These are phyloP conservation scores for Paecilomyces formosus DNA, from an alignment of 2,329 filamentous ascomycete genomes.

Conservation along the genomic window DNA sequence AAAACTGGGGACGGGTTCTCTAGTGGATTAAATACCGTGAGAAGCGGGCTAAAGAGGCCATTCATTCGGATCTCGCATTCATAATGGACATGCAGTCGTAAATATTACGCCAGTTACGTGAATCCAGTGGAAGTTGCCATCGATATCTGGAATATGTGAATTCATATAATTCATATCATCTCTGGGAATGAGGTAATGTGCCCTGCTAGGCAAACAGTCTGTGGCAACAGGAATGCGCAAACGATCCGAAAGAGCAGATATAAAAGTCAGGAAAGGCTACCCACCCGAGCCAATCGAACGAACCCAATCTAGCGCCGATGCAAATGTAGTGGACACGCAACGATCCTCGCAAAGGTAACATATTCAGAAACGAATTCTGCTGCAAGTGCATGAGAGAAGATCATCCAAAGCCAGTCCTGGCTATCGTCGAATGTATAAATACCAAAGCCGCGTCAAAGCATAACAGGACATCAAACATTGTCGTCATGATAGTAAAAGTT, in stretches of 20 bases:
- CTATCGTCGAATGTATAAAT: background rate
- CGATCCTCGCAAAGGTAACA: background rate
- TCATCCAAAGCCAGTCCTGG: background rate
- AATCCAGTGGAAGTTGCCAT: background rate
- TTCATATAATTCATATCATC: background rate
- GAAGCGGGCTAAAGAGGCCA: background rate
- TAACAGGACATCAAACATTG: conserved; percentile 47
- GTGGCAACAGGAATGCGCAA: background rate
- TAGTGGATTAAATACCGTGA: background rate
- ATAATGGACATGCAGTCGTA: background rate
- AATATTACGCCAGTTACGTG: background rate
- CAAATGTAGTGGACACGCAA: background rate
- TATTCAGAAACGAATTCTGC: background rate
- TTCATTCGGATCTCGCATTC: background rate
- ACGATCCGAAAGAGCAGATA: background rate
- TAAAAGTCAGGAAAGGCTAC: background rate
- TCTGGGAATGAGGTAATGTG: background rate
- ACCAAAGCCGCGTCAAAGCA: background rate
- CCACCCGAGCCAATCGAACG: background rate
- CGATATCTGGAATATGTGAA: background rate
- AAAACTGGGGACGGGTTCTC: background rate
- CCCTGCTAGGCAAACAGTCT: background rate
- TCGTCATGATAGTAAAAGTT: conserved; percentile 93
- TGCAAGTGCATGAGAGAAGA: background rate
- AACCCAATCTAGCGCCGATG: background rate